Base-by-base conservation (phyloP, 1,139 yeast species). In the Taphrina betulina region DNA sequence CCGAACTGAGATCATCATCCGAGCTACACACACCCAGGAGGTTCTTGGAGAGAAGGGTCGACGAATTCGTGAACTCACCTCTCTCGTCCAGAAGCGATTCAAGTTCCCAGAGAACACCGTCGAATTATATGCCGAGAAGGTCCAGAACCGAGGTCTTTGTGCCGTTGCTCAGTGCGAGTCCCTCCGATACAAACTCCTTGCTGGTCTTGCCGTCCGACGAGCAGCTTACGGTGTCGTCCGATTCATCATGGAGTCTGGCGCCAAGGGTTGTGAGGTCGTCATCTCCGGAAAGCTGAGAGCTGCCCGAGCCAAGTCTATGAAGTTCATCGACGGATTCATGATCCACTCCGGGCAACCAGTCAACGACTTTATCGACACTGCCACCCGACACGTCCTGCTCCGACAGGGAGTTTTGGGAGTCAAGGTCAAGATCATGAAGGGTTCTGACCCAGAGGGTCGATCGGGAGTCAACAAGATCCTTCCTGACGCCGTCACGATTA, bases 161-260 rank as follows among this genome's bases (percentile, higher is more conserved):
- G 98, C 99, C 72, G 95, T 95, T 71, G 96, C 96, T 70, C 99
- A 92, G 82, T 95, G 97, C 75, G 99, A 92, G 83, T 94, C 96
- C 70, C 83, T 92, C 76, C 90, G 90, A 78, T 85, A 92, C 88
- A 92, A 92, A 82, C 85, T 92, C 73, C 86, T 94, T 75, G 86
- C 84, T 79, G 98, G 98, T 81, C 85, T 92, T 75, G 96, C 98
- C 74, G 89, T 92, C 82, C 90, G 98, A 83, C 88, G 98, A 82
- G 98, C 98, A 71, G 97, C 97, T 71, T 92, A 92, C 87, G 97
- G 98, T 88, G 97, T 94, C 71, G 95, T 94, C 79, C 90, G 98
- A 83, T 89, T 84, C 83, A 96, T 95, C 73, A 94, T 92, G 96
- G 97, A 90, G 78, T 89, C 97, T 67, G 98, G 98, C 79, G 99